These are phyloP conservation scores for Thraustochytrium sp. DNA, from an alignment of 352 stramenopile species.

Conservation along the genomic window DNA sequence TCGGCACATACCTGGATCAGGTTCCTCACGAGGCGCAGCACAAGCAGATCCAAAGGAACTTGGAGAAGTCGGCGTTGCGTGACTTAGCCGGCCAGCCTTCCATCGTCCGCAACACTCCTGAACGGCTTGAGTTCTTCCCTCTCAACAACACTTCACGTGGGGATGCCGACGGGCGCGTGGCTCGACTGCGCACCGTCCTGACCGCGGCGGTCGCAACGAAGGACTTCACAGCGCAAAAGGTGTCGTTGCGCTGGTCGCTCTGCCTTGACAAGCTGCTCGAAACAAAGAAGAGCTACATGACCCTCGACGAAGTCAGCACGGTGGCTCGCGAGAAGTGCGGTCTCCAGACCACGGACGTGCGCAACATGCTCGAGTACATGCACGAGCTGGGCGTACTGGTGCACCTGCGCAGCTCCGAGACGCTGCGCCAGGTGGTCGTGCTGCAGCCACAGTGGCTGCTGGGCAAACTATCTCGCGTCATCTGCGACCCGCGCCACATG, in stretches of 20 bases:
- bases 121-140: background rate
- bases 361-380: conserved; percentile 6
- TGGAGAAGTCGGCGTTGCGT: no score
- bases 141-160: background rate
- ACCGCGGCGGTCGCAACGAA: background rate
- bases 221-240: background rate
- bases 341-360: background rate
- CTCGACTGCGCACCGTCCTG: background rate
- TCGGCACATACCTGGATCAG: conserved; percentile 10
- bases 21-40: background rate
- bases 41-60: background rate
- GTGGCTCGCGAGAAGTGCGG: background rate
- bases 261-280: background rate
- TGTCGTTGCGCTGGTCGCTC: background rate
- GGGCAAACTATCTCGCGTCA: background rate
- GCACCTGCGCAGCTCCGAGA: background rate
- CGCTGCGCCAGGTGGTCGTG: background rate
- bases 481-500: conserved; percentile 2
- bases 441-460: conserved; percentile 25
- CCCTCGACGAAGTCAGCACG: background rate
- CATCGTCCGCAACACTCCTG: no score
- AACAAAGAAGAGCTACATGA: background rate
- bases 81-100: no score
- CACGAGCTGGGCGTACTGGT: conserved; percentile 30
- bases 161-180: background rate